Conservation (phyloP, 805 yeast genomes). For the Starmerella tilneyi region DNA sequence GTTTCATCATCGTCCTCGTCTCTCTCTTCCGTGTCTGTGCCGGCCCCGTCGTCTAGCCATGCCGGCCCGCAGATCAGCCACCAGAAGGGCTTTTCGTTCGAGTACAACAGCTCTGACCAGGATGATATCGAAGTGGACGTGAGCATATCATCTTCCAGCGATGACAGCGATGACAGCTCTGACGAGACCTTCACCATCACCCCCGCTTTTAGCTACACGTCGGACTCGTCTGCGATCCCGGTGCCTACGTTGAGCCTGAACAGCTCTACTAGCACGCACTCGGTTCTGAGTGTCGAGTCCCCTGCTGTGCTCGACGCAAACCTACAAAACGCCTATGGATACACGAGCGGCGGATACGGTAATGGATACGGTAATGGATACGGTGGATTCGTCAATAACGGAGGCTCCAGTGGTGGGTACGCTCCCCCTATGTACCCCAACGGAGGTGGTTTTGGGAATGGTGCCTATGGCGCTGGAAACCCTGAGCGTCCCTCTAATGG, state of each 20-base stretch:
- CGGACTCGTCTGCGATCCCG: not conserved
- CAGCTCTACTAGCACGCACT: not conserved
- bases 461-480: not conserved
- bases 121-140: conserved; percentile 22
- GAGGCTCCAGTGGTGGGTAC: too few relatives aligned
- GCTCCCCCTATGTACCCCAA: not conserved
- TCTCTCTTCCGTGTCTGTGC: too few relatives aligned
- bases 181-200: not conserved
- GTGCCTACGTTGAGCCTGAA: not conserved
- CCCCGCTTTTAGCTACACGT: not conserved
- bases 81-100: conserved; percentile 17
- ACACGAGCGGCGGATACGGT: not conserved
- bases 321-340: too few relatives aligned
- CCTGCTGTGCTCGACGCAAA: too few relatives aligned
- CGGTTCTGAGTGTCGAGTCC: too few relatives aligned
- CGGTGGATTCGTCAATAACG: not conserved
- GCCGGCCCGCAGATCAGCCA: conserved; percentile 12
- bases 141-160: conserved; percentile 11
- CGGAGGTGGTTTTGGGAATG: not conserved
- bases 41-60: too few relatives aligned
- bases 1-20: not conserved
- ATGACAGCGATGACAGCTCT: conserved; percentile 3
- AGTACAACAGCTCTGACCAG: conserved; percentile 19
- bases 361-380: not conserved
- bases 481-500: too few relatives aligned